A percentile compares a stretch with the other conserved stretches of the same genome.
These are phyloP conservation scores for Globisporangium canariense DNA, from an alignment of 352 stramenopile species.

Conservation along the genomic window DNA sequence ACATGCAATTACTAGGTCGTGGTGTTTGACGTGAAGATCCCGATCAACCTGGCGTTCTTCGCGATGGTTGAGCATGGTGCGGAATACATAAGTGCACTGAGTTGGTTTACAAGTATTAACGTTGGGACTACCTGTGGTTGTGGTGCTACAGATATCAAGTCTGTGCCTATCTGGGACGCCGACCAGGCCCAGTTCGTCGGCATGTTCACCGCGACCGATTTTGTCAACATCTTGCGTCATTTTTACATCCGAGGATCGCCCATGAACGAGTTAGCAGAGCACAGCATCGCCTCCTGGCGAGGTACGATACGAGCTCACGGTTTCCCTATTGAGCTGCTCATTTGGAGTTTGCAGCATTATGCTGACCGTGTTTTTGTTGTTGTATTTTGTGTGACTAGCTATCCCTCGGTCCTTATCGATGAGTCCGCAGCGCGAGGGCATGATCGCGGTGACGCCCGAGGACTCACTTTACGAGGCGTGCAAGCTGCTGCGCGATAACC, in stretches of 20 bases:
- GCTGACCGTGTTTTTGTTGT: neutral
- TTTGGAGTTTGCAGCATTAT: neutral
- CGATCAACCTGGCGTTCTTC: conserved; percentile 98
- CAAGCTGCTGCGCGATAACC: conserved; percentile 80
- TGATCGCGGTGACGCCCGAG: conserved; percentile 84
- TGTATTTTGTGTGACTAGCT: conserved; percentile 45
- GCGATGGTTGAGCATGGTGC: conserved; percentile 97
- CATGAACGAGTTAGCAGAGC: conserved; percentile 85
- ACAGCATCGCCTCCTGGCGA: conserved; percentile 85
- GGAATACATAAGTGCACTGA: conserved; percentile 10
- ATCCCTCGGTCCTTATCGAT: conserved; percentile 83
- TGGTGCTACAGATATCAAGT: conserved; percentile 91
- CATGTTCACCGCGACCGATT: conserved; percentile 97
- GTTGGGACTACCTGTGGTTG: neutral
- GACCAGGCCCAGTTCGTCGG: conserved; percentile 94
- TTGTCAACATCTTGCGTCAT: conserved; percentile 96
- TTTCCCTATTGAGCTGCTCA: neutral
- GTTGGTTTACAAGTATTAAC: neutral
- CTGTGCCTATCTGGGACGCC: conserved; percentile 96
- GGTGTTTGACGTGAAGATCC: conserved; percentile 98
- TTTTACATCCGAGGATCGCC: conserved; percentile 91
- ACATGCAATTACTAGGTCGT: conserved; percentile 61
- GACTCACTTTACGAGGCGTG: conserved; percentile 90
- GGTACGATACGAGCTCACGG: conserved; percentile 26
- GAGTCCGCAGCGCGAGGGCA: conserved; percentile 53